These are phyloP conservation scores for Gaeumannomyces tritici DNA, from an alignment of 2,329 filamentous ascomycete genomes.

Conservation along the genomic window DNA sequence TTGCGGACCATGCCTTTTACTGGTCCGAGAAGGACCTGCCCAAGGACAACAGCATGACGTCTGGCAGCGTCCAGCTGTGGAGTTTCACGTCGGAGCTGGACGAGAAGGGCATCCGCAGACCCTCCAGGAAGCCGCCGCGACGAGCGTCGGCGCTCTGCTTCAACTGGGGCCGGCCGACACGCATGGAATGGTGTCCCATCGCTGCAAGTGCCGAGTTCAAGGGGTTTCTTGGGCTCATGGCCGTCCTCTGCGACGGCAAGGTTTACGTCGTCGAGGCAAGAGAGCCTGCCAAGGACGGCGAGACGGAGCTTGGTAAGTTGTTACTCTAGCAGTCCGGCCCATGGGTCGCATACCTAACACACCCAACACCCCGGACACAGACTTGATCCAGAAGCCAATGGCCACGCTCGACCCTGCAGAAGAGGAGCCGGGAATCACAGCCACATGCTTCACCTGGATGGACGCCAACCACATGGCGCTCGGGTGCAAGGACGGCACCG, in stretches of 20 bases:
- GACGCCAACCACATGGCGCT: conserved; percentile 44
- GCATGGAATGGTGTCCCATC: conserved; percentile 44
- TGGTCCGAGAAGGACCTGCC: conserved; percentile 21
- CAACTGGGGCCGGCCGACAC: conserved; percentile 38
- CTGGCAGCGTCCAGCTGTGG: conserved; percentile 44
- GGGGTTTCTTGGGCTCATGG: conserved; percentile 29
- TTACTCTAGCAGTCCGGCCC: no score
- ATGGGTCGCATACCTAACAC: neutral
- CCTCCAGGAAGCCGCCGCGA: conserved; percentile 24
- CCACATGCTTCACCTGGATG: conserved; percentile 45
- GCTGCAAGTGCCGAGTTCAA: conserved; percentile 16
- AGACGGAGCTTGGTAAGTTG: neutral
- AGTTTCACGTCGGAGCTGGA: conserved; percentile 30
- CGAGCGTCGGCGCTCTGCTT: conserved; percentile 36
- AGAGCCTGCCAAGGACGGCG: conserved; percentile 6
- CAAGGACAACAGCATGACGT: conserved; percentile 26
- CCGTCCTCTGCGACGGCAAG: conserved; percentile 40
- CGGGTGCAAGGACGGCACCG: conserved; percentile 46
- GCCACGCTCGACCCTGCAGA: conserved; percentile 32
- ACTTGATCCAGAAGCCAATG: conserved; percentile 32
- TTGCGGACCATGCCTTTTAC: conserved; percentile 36
- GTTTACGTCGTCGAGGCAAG: conserved; percentile 37
- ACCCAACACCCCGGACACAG: conserved; percentile 27
- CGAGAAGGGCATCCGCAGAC: conserved; percentile 20
- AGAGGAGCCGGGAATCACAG: conserved; percentile 34